Conservation (phyloP, 495 filamentous ascomycete species). For the Gamarada debralockiae region DNA sequence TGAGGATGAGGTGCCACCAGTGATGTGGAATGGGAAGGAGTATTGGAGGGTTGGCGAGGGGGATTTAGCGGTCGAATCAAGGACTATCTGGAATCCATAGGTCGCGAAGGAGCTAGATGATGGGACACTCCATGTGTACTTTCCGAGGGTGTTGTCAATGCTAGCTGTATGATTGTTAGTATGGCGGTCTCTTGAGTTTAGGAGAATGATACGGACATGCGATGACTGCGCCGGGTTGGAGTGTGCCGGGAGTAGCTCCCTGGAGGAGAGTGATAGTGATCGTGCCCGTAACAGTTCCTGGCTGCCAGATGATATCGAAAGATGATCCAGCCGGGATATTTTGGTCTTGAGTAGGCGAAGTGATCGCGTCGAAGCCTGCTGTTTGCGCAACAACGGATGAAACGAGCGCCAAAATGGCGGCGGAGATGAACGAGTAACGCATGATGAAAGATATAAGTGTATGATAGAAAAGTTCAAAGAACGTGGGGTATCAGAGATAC, state of each 20-base stretch:
- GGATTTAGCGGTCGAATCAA: conserved; percentile 6
- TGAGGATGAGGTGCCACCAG: conserved; percentile 2
- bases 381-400: conserved; percentile 26
- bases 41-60: conserved; percentile 18
- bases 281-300: conserved; percentile 4
- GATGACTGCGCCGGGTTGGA: conserved; percentile 8
- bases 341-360: conserved; percentile 7
- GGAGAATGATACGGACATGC: conserved; percentile 4
- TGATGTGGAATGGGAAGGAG: conserved; percentile 19
- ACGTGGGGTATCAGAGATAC: conserved; percentile 21
- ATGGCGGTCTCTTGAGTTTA: background rate
- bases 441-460: conserved; percentile 7
- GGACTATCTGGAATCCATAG: conserved; percentile 18
- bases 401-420: conserved; percentile 44
- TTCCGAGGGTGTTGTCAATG: conserved; percentile 11
- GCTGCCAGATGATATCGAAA: conserved; percentile 19
- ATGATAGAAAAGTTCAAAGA: conserved; percentile 13
- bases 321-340: conserved; percentile 7
- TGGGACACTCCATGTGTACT: conserved; percentile 9
- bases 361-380: conserved; percentile 21
- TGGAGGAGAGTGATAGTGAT: conserved; percentile 20
- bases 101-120: background rate
- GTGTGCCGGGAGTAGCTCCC: conserved; percentile 6
- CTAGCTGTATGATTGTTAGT: conserved; percentile 14
- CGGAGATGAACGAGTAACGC: conserved; percentile 16